Evolutionary conservation across 164 flowering plant species (phyloP), one percentile per base, ranked within the genome.

Genomic region (Umbilicus rupestris): DNA sequence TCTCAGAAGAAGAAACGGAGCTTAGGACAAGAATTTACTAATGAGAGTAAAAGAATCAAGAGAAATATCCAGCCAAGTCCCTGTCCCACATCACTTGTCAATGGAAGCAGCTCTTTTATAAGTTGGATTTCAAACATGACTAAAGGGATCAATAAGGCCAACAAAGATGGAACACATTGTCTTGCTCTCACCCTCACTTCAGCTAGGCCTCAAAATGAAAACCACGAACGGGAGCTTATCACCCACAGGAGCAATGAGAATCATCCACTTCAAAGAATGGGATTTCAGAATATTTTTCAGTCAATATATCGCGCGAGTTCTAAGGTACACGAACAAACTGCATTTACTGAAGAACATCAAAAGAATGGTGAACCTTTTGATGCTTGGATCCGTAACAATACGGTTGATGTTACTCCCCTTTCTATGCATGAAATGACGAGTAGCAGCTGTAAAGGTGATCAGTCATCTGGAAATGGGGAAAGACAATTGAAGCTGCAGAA

Each of bases 241-340:
- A 16, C 59, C 30, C 3, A 52, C 16, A 14, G 30, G 11, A 52
- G 5, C 59, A 26, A 24, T 28, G 59, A 26, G 3, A 26, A 26
- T 16, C 10, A 52, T 52, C 31, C 59, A 26, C 31, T 3, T 52
- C 59, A 52, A 9, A 52, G 31, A 52, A 2, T 6, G 7, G 59
- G 59, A 52, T 52, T 52, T 52, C 59, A 52, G 59, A 52, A 52
- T 52, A 24, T 52, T 52, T 52, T 52, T 52, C 17, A 52, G 28
- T 52, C 59, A 52, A 26, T 24, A 12, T 52, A 52, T 14, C 11
- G 59, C 31, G 14, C 30, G 4, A 52, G 16, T 52, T 52, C 31
- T 10, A 52, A 52, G 16, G 59, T 52, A 24, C 31, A 52, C 30
- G 17, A 2, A 9, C 31, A 11, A 10, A 28, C 30, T 52, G 31